Evolutionary conservation across 176 grass and related monocot genomes (phyloP).

Genomic region (Thinopyrum elongatum): DNA sequence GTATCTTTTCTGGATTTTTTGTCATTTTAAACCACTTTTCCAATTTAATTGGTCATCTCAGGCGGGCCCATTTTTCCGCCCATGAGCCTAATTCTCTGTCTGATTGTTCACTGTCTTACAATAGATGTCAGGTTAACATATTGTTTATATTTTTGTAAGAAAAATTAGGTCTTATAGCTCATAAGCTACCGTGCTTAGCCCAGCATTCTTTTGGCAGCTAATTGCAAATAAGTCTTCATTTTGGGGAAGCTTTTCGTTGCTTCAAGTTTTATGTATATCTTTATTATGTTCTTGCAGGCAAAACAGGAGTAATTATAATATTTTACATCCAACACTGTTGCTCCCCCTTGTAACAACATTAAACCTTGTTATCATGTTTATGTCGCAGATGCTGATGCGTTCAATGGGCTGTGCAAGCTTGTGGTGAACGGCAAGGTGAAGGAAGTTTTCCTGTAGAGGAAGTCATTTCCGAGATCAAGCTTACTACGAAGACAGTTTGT

Average conservation of each 20-base stretch:
- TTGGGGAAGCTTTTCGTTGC: not conserved
- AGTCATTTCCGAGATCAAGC: conserved; percentile 12
- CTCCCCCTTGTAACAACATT: not conserved
- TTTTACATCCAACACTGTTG: not conserved
- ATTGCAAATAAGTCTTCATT: not conserved
- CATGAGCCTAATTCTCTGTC: not conserved
- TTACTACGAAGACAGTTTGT: not conserved
- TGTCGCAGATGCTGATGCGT: conserved; percentile 49
- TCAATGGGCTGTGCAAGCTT: conserved; percentile 74
- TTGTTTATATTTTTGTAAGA: not conserved
- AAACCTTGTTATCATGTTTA: conserved; percentile 26
- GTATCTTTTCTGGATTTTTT: not conserved
- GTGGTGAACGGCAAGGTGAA: conserved; percentile 66
- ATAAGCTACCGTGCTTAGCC: not conserved
- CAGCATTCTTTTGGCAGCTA: not conserved
- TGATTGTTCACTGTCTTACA: not conserved
- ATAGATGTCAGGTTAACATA: not conserved
- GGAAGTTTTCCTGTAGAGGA: conserved; percentile 61
- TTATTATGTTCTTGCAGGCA: not conserved
- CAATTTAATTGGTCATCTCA: not conserved
- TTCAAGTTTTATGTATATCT: conserved; percentile 5
- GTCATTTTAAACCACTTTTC: not conserved
- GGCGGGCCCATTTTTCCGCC: not conserved
- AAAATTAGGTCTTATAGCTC: not conserved
- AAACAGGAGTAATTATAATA: not conserved